Evolutionary conservation across 1,284 basidiomycete genomes (phyloP), one percentile per base, ranked within the genome.

Genomic region (Fomitopsis pinicola): DNA sequence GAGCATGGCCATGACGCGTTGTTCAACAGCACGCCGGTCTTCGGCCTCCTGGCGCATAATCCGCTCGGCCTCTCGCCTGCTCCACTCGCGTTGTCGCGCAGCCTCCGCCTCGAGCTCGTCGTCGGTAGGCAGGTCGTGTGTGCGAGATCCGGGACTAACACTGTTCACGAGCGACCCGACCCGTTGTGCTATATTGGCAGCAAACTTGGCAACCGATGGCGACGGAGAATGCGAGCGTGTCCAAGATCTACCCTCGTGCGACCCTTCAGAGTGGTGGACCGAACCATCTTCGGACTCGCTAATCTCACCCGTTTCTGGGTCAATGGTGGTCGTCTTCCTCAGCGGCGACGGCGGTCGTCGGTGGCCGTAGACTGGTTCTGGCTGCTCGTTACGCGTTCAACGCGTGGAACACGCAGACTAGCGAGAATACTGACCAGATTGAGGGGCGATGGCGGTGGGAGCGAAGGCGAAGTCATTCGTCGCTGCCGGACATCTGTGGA

Each of bases 71-170:
- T 92, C 89, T 36, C 84, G 77, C 59, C 91, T 77, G 65, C 87
- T 89, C 54, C 79, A 75, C 67, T 92, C 91, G 48, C 90, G 82
- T 71, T 92, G 89, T 38, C 83, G 77, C 62, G 87, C 83, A 10
- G 89, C 89, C 63, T 92, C 87, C 5, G 88, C 89, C 72, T 92
- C 90, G 10, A 93, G 73, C 68, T 93, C 88, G 0, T 87, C 88
- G 69, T 91, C 89, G 2, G 85, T 84, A 2, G 82, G 87, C 62
- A 88, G 76, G 22, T 70, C 68, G 19, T 54, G 69, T 1, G 77
- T 75, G 36, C 59, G 59, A 3, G 82, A 78, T 46, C 78, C 76
- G 12, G 83, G 77, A 44, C 72, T 71, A 6, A 81, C 77, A 55
- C 75, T 79, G 53, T 79, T 81, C 62, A 91, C 82, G 59, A 91